Percentiles rank a stretch among this genome's conserved stretches.
These are phyloP conservation scores for Calonectria montana DNA, from an alignment of 2,329 filamentous ascomycete species.

Conservation along the genomic window DNA sequence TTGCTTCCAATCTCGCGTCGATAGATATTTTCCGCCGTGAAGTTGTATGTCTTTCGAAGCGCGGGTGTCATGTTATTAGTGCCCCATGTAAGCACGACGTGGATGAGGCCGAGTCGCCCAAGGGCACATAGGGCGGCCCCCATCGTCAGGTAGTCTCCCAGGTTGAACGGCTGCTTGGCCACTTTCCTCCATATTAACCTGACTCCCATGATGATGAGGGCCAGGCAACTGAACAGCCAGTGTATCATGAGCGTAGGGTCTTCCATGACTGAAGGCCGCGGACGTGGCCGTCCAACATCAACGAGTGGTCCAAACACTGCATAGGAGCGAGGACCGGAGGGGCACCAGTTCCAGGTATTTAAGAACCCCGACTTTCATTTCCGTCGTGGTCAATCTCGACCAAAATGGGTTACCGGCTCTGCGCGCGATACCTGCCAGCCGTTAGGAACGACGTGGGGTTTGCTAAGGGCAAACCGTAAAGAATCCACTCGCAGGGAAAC, in stretches of 20 bases:
- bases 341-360: conserved; percentile 1
- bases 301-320: not conserved
- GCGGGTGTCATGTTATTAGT: conserved; percentile 27
- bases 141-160: conserved; percentile 27
- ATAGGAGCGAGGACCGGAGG: not conserved
- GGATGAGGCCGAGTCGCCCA: conserved; percentile 26
- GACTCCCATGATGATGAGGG: conserved; percentile 7
- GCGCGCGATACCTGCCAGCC: not conserved
- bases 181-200: conserved; percentile 18
- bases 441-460: not conserved
- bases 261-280: conserved; percentile 19
- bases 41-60: conserved; percentile 20
- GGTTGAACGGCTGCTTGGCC: conserved; percentile 20
- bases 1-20: conserved; percentile 24
- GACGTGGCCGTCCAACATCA: not conserved
- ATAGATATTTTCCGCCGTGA: conserved; percentile 23
- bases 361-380: conserved; percentile 2
- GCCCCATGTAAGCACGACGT: conserved; percentile 27
- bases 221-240: conserved; percentile 25
- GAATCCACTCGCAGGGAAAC: not conserved
- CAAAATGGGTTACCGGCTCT: not conserved
- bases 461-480: not conserved
- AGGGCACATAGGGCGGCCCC: conserved; percentile 24
- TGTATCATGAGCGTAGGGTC: conserved; percentile 31
- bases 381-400: not conserved